Base-by-base conservation (phyloP, 805 yeast genomes). In the Metschnikowia lachancei region DNA sequence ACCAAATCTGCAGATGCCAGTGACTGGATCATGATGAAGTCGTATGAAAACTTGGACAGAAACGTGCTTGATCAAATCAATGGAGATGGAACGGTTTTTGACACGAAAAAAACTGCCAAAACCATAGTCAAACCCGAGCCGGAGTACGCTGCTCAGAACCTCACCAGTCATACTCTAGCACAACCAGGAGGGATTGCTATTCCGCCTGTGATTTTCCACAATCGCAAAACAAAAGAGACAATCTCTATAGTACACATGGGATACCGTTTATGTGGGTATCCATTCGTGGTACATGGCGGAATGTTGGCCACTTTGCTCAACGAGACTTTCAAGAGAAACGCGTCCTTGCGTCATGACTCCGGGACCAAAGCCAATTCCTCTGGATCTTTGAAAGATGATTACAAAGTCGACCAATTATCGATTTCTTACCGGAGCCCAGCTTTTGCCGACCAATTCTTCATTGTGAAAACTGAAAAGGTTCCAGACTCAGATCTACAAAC, bases 251-350 rank as follows among this genome's bases (percentile, higher is more conserved):
- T 87, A 20, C 95, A 88, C 60, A 74, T 85, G 43, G 97, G 97
- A 0, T 80, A 83, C 59, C 77, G 77, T 50, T 64, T 90, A 17
- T 82, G 92, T 36, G 97, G 97, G 1, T 90, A 85, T 61, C 97
- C 97, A 2, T 83, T 87, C 56, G 66, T 91, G 16, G 77, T 88
- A 2, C 97, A 90, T 61, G 97, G 97, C 3, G 97, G 97, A 0
- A 78, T 91, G 24, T 62, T 90, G 26, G 95, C 91, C 8, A 83
- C 95, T 0, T 68, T 90, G 1, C 67, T 89, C 45, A 94, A 88
- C 58, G 96, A 90, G 55, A 75, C 85, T 6, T 76, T 83, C 67
- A 82, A 82, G 53, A 74, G 83, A 43, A 70, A 75, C 47, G 80
- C 74, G 2, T 64, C 72, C 1, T 67, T 83, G 35, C 61, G 71